A percentile compares a stretch with the other conserved stretches of the same genome.
These are phyloP conservation scores for Dictyostelium brefeldianum DNA, from an alignment of 78 protist species.

Conservation along the genomic window DNA sequence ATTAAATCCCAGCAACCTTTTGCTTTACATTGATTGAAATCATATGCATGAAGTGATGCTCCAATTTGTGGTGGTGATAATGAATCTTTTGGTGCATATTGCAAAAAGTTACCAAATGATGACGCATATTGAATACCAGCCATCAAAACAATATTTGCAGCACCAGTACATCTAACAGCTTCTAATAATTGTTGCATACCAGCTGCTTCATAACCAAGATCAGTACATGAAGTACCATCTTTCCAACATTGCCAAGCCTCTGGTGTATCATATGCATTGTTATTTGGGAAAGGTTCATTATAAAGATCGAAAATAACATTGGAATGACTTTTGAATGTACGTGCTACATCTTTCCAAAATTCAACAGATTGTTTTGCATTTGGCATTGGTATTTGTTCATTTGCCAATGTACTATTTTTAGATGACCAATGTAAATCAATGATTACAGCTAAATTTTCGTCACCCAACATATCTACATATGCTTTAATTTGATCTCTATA, in stretches of 20 bases:
- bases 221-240: conserved; percentile 41
- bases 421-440: conserved; percentile 66
- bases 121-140: conserved; percentile 76
- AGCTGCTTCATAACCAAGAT: neutral
- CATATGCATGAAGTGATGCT: conserved; percentile 57
- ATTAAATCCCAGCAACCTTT: conserved; percentile 70
- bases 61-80: conserved; percentile 18
- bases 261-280: conserved; percentile 28
- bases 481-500: conserved; percentile 27
- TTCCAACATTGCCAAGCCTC: conserved; percentile 77
- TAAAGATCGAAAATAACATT: conserved; percentile 58
- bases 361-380: neutral
- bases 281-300: conserved; percentile 72
- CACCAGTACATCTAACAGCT: conserved; percentile 46
- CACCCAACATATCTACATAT: conserved; percentile 22
- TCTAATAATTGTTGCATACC: conserved; percentile 63
- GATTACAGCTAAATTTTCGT: conserved; percentile 40
- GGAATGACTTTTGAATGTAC: conserved; percentile 14
- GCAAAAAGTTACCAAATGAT: conserved; percentile 17
- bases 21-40: conserved; percentile 51
- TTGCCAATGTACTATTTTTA: conserved; percentile 7
- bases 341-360: conserved; percentile 60
- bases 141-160: conserved; percentile 29
- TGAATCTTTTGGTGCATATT: conserved; percentile 62
- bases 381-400: conserved; percentile 76